phyloP scores from a whole-genome alignment of 1,139 yeast genomes.

The Yamadazyma atlantica region DNA sequence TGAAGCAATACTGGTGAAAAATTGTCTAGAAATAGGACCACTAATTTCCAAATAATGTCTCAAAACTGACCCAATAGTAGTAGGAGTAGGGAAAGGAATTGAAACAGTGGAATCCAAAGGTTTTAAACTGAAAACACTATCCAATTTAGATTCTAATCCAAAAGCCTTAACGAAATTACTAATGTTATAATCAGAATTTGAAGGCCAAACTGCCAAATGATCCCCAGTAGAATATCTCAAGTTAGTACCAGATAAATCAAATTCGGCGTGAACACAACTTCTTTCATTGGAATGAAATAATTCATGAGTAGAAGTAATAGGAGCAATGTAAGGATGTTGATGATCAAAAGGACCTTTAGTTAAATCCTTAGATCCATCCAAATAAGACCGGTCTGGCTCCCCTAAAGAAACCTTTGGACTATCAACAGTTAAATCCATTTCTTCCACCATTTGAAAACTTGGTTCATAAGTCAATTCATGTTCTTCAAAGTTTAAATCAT shows the following conservation, averaged over 20 bases:
- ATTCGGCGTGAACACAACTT: conserved; percentile 86
- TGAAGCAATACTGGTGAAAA: conserved; percentile 70
- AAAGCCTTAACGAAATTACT: conserved; percentile 62
- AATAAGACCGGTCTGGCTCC: conserved; percentile 74
- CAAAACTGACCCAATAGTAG: conserved; percentile 82
- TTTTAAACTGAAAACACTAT: conserved; percentile 62
- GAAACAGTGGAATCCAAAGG: conserved; percentile 72
- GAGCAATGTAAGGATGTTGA: conserved; percentile 81
- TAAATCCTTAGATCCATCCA: conserved; percentile 38
- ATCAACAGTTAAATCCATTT: conserved; percentile 26
- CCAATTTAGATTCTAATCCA: conserved; percentile 53
- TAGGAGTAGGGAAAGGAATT: conserved; percentile 85
- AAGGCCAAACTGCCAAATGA: conserved; percentile 93
- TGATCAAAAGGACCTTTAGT: conserved; percentile 80
- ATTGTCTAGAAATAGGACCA: conserved; percentile 92
- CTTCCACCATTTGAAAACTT: conserved; percentile 50
- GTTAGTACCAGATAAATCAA: conserved; percentile 74
- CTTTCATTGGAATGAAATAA: conserved; percentile 67
- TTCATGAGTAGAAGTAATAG: conserved; percentile 60
- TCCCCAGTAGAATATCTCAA: conserved; percentile 92
- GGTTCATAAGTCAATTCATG: conserved; percentile 80
- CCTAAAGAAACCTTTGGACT: conserved; percentile 65
- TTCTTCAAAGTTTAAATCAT: conserved; percentile 66
- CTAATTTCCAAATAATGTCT: conserved; percentile 89
- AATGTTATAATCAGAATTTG: conserved; percentile 78